A percentile compares a stretch with the other conserved stretches of the same genome.
These are phyloP conservation scores for Drechmeria coniospora DNA, from an alignment of 2,329 filamentous ascomycete species.

Conservation along the genomic window DNA sequence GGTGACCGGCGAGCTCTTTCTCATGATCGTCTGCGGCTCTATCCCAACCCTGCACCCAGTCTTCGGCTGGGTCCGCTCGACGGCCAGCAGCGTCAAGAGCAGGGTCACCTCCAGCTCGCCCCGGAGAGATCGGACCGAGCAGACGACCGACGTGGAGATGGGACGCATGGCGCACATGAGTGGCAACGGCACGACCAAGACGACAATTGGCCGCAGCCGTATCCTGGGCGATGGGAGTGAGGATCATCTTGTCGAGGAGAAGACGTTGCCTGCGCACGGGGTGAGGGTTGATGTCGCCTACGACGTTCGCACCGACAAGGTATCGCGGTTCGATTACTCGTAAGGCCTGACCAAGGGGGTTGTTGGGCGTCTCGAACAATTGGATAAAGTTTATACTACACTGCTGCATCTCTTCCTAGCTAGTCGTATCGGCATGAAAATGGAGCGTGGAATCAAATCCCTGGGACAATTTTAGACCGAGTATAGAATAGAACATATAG, in stretches of 20 bases:
- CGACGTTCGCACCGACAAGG: too few relatives aligned
- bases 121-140: constrained; percentile 2
- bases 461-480: too few relatives aligned
- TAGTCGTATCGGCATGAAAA: too few relatives aligned
- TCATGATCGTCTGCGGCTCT: constrained; percentile 10
- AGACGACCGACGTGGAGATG: constrained; percentile 4
- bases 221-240: constrained; percentile 1
- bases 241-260: constrained; percentile 5
- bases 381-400: too few relatives aligned
- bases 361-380: too few relatives aligned
- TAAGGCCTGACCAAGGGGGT: too few relatives aligned
- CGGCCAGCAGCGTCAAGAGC: constrained; percentile 2
- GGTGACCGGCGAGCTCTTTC: constrained; percentile 10
- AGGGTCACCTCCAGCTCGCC: background rate
- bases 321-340: too few relatives aligned
- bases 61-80: constrained; percentile 4
- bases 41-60: constrained; percentile 8
- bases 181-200: constrained; percentile 6
- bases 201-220: constrained; percentile 4
- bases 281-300: constrained; percentile 7
- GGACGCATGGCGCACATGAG: constrained; percentile 4
- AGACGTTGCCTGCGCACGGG: constrained; percentile 1
- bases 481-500: too few relatives aligned
- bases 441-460: too few relatives aligned
- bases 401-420: too few relatives aligned